Evolutionary conservation across 176 grass and related monocot species (phyloP).

Genomic region (Oryza australiensis): DNA sequence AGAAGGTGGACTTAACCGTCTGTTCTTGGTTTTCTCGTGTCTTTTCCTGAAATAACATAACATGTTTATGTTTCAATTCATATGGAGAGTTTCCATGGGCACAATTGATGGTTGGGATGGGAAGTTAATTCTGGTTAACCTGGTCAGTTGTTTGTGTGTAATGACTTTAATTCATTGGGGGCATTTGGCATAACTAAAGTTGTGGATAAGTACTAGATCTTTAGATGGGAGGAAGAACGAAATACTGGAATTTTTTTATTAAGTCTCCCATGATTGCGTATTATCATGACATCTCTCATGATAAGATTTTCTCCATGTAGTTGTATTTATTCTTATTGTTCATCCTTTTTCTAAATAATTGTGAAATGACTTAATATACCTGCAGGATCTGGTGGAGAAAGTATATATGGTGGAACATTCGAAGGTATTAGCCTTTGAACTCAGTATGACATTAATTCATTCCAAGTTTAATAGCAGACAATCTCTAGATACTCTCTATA

Average conservation of each 20-base stretch:
- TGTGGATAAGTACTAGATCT: not conserved
- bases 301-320: slow-evolving; percentile 1
- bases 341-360: slow-evolving; percentile 33
- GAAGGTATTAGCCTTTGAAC: slow-evolving; percentile 65
- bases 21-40: slow-evolving; percentile 23
- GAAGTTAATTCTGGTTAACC: slow-evolving; percentile 21
- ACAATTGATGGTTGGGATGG: not conserved
- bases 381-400: slow-evolving; percentile 64
- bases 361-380: slow-evolving; percentile 8
- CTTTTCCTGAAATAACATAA: slow-evolving; percentile 13
- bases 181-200: slow-evolving; percentile 2
- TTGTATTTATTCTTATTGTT: not conserved
- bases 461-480: not conserved
- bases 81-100: slow-evolving; percentile 15
- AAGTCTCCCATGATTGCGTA: not conserved
- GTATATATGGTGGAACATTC: slow-evolving; percentile 77
- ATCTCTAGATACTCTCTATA: not conserved
- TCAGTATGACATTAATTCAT: slow-evolving; percentile 3
- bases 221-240: not conserved
- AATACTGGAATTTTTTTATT: not conserved
- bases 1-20: not conserved
- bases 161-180: not conserved
- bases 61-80: not conserved
- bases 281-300: not conserved
- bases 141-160: slow-evolving; percentile 6